Evolutionary conservation across 345 rosid species (phyloP), one percentile per base, ranked within the genome.

Genomic region (Eucalyptus marginata): DNA sequence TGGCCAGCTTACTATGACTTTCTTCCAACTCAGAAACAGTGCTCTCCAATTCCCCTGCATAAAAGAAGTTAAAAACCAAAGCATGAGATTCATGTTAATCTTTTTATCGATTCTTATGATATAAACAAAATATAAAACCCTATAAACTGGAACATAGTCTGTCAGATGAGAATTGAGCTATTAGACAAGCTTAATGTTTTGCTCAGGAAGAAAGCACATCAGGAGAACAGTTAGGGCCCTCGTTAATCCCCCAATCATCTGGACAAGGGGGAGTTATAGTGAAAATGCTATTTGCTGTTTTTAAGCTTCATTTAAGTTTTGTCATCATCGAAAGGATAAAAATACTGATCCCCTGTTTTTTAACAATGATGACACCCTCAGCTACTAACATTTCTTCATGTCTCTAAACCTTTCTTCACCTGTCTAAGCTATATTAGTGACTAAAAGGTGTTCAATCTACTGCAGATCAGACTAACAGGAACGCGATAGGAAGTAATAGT

Each of bases 41-140:
- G 92, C 88, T 91, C 92, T 95, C 97, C 89, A 98, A 89, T 87
- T 97, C 99, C 92, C 94, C 99, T 98, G 92, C 87, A 87, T 59
- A 90, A 91, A 16, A 49, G 8, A 86, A 66, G 71, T n/a, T 40
- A 87, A 91, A 51, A 90, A 91, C 89, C 87, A 83, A 86, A 90
- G 90, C 50, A 88, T n/a, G 49, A 68, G 46, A 86, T 47, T 58
- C 89, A 88, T 2, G 40, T 31, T 40, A 56, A 52, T 88, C 36
- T 62, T 17, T 86, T 87, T 89, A 88, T 88, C 54, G 49, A 90
- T 47, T 88, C 64, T 84, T 84, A 86, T 44, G 56, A 59, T 50
- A 47, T 49, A 59, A 83, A 25, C 40, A 22, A 40, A 44, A 54
- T 16, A 56, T 8, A 27, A 84, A 66, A 49, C 43, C 43, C 58